phyloP scores from a whole-genome alignment of 345 rosid species.

The Citrus hindsii region DNA sequence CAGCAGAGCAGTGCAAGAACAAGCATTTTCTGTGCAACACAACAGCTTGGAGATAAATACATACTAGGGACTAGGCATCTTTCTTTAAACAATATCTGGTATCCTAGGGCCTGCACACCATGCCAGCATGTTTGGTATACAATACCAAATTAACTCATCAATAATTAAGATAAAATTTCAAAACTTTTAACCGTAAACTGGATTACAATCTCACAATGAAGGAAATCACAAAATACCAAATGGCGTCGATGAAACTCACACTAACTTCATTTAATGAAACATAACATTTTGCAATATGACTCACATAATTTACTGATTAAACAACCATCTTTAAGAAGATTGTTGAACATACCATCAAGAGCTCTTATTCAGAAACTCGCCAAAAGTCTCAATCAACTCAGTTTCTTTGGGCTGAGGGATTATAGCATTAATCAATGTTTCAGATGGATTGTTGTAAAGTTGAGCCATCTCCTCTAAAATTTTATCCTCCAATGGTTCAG shows the following conservation, averaged over 20 bases:
- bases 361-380: background rate
- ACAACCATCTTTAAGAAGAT: background rate
- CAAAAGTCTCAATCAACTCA: constrained; percentile 18
- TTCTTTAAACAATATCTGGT: background rate
- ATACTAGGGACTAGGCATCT: background rate
- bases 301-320: background rate
- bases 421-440: constrained; percentile 23
- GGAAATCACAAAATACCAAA: background rate
- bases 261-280: background rate
- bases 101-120: background rate
- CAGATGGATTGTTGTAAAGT: background rate
- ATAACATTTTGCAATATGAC: background rate
- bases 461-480: constrained; percentile 34
- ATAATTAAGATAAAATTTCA: too few species aligned
- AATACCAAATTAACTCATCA: background rate
- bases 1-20: background rate
- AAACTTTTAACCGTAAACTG: background rate
- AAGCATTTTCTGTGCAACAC: background rate
- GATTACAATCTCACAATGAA: background rate
- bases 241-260: background rate
- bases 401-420: constrained; percentile 29
- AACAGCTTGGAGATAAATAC: background rate
- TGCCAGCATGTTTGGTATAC: background rate
- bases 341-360: background rate
- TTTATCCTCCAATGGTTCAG: constrained; percentile 18